phyloP scores from a whole-genome alignment of 2,329 filamentous ascomycete genomes.

The Corynespora cassiicola region DNA sequence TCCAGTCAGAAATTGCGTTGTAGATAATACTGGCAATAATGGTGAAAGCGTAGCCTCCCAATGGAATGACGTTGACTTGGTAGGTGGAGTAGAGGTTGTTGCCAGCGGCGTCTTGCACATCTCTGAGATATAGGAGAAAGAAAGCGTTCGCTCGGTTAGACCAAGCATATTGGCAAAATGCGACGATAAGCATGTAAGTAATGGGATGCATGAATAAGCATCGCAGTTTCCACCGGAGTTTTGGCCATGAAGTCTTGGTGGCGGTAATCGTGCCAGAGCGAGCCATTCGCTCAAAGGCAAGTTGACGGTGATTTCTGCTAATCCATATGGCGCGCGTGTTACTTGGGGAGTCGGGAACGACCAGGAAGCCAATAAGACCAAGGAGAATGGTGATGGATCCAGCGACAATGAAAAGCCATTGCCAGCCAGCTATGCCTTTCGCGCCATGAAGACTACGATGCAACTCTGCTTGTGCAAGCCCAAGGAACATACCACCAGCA shows the following conservation, averaged over 20 bases:
- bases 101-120: constrained; percentile 9
- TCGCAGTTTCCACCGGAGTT: too few species aligned
- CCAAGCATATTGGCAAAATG: constrained; percentile 17
- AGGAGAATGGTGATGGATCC: constrained; percentile 16
- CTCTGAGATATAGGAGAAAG: constrained; percentile 16
- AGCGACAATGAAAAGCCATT: constrained; percentile 12
- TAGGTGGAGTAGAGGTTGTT: constrained; percentile 12
- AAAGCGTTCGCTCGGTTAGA: constrained; percentile 18
- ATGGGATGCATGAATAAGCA: constrained; percentile 13
- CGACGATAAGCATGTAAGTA: constrained; percentile 13
- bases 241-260: too few species aligned
- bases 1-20: constrained; percentile 16
- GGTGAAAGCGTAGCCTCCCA: constrained; percentile 14
- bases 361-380: constrained; percentile 10
- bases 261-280: too few species aligned
- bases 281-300: constrained; percentile 3
- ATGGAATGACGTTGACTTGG: constrained; percentile 18
- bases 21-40: constrained; percentile 12
- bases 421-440: constrained; percentile 6
- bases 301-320: constrained; percentile 1
- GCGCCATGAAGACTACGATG: constrained; percentile 10
- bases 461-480: constrained; percentile 8
- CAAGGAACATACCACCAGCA: constrained; percentile 8
- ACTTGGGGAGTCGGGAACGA: constrained; percentile 14
- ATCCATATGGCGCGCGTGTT: constrained; percentile 19